Percentiles rank a stretch among this genome's conserved stretches.
Evolutionary conservation across 305 asterid genomes (phyloP).

Genomic region (Fraxinus sp.): DNA sequence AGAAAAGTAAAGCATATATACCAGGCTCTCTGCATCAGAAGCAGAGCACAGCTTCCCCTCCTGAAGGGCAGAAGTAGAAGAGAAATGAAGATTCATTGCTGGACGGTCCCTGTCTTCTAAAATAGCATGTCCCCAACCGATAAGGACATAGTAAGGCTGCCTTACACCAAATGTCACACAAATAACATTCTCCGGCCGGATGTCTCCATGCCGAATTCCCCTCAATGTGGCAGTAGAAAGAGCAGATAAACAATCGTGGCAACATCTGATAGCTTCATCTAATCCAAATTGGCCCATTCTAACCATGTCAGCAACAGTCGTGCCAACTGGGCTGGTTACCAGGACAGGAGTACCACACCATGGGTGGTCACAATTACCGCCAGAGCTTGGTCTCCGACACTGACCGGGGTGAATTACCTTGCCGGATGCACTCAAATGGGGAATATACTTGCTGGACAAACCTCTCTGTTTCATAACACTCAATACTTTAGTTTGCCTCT

Average conservation of each 20-base stretch:
- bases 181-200: slow-evolving; percentile 81
- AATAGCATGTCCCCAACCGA: slow-evolving; percentile 98
- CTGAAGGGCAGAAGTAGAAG: slow-evolving; percentile 92
- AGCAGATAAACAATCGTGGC: slow-evolving; percentile 91
- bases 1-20: slow-evolving; percentile 72
- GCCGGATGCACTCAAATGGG: slow-evolving; percentile 69
- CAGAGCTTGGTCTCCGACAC: slow-evolving; percentile 55
- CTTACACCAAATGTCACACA: slow-evolving; percentile 50
- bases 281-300: slow-evolving; percentile 60
- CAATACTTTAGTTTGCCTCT: slow-evolving; percentile 91
- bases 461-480: slow-evolving; percentile 82
- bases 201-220: slow-evolving; percentile 88
- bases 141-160: slow-evolving; percentile 58
- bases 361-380: slow-evolving; percentile 67
- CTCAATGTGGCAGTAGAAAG: slow-evolving; percentile 65
- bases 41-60: slow-evolving; percentile 91
- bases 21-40: slow-evolving; percentile 93
- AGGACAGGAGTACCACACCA: slow-evolving; percentile 90
- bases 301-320: slow-evolving; percentile 68
- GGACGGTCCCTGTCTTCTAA: slow-evolving; percentile 93
- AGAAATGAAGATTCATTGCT: slow-evolving; percentile 78
- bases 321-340: slow-evolving; percentile 79
- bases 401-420: slow-evolving; percentile 83
- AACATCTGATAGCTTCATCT: slow-evolving; percentile 78
- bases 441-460: slow-evolving; percentile 70